Base-by-base conservation (phyloP, 176 grass and related monocot genomes). In the Oryza australiensis region DNA sequence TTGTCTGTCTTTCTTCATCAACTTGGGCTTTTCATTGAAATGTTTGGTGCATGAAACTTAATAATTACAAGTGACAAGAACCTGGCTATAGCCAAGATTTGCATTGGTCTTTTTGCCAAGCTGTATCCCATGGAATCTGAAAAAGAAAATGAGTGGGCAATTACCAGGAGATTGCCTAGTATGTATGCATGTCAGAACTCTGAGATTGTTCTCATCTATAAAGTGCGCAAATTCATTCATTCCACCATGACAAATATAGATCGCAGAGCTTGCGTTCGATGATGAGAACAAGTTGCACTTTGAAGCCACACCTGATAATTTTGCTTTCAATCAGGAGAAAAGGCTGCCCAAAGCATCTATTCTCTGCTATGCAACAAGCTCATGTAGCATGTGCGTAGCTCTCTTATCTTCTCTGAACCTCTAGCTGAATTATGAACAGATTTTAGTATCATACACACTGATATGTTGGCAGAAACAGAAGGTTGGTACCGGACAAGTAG, bases 381-480 rank as follows among this genome's bases (percentile, higher is more conserved):
- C 49, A 66, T 49, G 46, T 74, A 84, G 35, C 70, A 88, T 80
- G 48, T 79, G 70, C 18, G 5, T 73, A 73, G 66, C 48, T 73
- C 37, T 82, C 27, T 70, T 48, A 35, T n/a, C 53, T 80, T 63
- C 46, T 84, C 70, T 49, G n/a, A 74, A 29, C 70, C 26, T 37
- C n/a, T 14, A 41, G 26, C 40, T 53, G 41, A 82, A 33, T 79
- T 78, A 27, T 38, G 3, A 62, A 63, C 12, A 62, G 16, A 23
- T 37, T 70, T 79, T 6, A 75, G 3, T 18, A 75, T 74, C 12
- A 43, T 49, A 35, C 29, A 2, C 62, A 30, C 64, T 28, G 42
- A 53, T 59, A 74, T 16, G 22, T 73, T 13, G 9, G 29, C 57
- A 66, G 1, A 69, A 40, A 27, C 24, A 53, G 29, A 74, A 66